Percentiles rank a stretch among this genome's conserved stretches.
Evolutionary conservation across 371 early-diverging fungal species (phyloP).

Genomic region (Saksenaea vasiformis): DNA sequence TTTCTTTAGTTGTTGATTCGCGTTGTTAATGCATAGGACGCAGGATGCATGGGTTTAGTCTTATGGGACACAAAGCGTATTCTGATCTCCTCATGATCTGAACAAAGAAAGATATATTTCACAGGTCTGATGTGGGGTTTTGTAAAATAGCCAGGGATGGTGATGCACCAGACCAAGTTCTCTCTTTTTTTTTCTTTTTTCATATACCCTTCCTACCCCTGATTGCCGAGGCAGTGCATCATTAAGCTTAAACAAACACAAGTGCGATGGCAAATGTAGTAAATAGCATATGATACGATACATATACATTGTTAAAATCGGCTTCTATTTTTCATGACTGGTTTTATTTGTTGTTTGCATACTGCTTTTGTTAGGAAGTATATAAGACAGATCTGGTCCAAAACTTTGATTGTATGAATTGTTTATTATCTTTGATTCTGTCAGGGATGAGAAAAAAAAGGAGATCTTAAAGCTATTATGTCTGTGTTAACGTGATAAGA

Average conservation of each 20-base stretch:
- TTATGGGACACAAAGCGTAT: background rate
- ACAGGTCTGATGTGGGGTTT: constrained; percentile 3
- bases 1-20: background rate
- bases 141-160: background rate
- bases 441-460: background rate
- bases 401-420: constrained; percentile 3
- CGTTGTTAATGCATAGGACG: constrained; percentile 5
- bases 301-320: background rate
- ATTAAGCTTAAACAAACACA: background rate
- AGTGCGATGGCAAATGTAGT: background rate
- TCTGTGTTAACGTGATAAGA: constrained; percentile 5
- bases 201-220: background rate
- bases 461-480: background rate
- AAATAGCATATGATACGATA: background rate
- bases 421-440: background rate
- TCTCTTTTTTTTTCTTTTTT: background rate
- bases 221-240: background rate
- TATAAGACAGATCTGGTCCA: background rate
- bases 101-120: constrained; percentile 4
- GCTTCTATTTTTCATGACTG: background rate
- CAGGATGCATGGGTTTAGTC: constrained; percentile 3
- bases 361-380: background rate
- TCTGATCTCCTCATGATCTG: constrained; percentile 5
- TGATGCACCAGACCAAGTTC: background rate
- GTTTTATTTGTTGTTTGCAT: background rate